Evolutionary conservation across 2,329 filamentous ascomycete species (phyloP).

Genomic region (Phyllosticta ampelicida): DNA sequence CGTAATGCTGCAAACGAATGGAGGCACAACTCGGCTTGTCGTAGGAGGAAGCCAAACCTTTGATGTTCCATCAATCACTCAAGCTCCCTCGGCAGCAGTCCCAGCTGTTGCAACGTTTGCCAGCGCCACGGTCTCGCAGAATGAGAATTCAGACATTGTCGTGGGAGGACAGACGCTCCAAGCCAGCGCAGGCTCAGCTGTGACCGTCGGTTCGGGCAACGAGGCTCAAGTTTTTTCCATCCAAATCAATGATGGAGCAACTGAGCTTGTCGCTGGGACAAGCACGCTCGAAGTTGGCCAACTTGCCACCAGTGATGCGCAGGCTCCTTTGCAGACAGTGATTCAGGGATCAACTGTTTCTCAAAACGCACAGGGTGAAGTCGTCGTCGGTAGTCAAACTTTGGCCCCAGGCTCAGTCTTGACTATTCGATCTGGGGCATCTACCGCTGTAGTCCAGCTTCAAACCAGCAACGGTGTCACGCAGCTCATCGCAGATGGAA

Average conservation of each 20-base stretch:
- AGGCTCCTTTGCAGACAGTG: too few relatives aligned
- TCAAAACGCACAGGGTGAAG: background rate
- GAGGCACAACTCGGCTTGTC: background rate
- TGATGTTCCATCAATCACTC: background rate
- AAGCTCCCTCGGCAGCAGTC: background rate
- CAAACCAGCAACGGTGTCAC: background rate
- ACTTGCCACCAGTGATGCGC: too few relatives aligned
- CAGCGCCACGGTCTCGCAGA: background rate
- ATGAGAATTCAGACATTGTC: background rate
- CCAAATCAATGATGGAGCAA: too few relatives aligned
- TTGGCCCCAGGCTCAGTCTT: background rate
- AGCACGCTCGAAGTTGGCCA: background rate
- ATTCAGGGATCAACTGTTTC: background rate
- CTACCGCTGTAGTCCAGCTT: background rate
- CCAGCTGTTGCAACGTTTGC: background rate
- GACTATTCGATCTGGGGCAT: background rate
- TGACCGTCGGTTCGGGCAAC: conserved; percentile 1
- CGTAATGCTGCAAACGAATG: background rate
- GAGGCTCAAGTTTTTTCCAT: too few relatives aligned
- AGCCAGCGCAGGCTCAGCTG: background rate
- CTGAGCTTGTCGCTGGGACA: background rate
- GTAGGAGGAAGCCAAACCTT: background rate
- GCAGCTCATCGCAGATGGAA: conserved; percentile 1
- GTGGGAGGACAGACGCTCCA: background rate
- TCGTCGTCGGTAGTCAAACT: conserved; percentile 1